Evolutionary conservation across 2,329 filamentous ascomycete genomes (phyloP).

Genomic region (Colletotrichum eremochloae): DNA sequence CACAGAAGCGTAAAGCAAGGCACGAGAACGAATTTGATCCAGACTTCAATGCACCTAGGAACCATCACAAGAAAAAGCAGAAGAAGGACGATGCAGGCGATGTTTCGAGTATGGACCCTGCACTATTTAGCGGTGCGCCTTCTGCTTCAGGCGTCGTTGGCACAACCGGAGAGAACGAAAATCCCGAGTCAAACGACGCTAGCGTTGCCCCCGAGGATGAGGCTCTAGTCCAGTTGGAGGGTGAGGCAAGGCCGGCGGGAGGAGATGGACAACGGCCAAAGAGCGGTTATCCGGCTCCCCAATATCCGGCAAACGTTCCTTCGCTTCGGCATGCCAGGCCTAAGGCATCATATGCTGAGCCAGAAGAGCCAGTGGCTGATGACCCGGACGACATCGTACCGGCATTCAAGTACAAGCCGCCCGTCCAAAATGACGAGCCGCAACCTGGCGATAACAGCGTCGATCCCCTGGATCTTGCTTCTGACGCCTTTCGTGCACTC

Average conservation of each 20-base stretch:
- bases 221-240: conserved; percentile 22
- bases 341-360: conserved; percentile 63
- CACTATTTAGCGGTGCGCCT: conserved; percentile 56
- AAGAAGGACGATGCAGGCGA: conserved; percentile 45
- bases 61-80: conserved; percentile 58
- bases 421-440: conserved; percentile 27
- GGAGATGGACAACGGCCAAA: conserved; percentile 11
- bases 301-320: conserved; percentile 56
- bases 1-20: conserved; percentile 66
- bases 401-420: conserved; percentile 36
- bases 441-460: conserved; percentile 17
- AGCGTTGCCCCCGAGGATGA: conserved; percentile 44
- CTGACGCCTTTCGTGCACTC: conserved; percentile 51
- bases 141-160: neutral
- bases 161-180: conserved; percentile 7
- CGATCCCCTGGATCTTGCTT: conserved; percentile 57
- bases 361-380: conserved; percentile 56
- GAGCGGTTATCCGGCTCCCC: conserved; percentile 12
- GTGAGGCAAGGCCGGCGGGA: conserved; percentile 15
- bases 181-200: conserved; percentile 40
- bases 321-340: conserved; percentile 66
- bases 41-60: conserved; percentile 62
- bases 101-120: conserved; percentile 64
- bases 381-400: conserved; percentile 58
- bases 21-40: conserved; percentile 67